Base-by-base conservation (phyloP, 2,329 filamentous ascomycete species). In the Dothideomycetidae sp. region DNA sequence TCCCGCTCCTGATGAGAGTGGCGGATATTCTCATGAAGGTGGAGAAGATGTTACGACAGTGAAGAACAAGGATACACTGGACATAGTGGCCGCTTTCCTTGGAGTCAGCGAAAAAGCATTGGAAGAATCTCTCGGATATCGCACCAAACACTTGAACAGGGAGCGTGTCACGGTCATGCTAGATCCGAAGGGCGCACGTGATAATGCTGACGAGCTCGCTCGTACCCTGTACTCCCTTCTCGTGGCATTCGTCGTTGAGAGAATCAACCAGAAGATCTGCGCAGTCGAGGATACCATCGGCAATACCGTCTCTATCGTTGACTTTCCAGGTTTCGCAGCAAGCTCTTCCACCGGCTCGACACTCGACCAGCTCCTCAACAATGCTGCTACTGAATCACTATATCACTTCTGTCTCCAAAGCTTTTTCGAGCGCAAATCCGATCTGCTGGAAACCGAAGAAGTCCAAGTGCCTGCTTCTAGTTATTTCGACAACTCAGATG, bases 141-240 rank as follows among this genome's bases (percentile, higher is more conserved):
- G 93, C 63, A 96, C 85, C 13, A 94, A 93, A 67, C 94, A 90
- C 48, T 78, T 98, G 40, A 82, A 92, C 53, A 81, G 85, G 45
- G 90, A 98, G 65, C 79, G 90, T 38, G 90, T 98, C n/a, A 98
- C 90, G 0, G 82, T 98, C 46, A 93, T 98, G 86, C 71, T 98
- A 21, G 90, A 98, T 53, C 83, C 88, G 5, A 77, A 75, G 40
- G 90, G 90, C 28, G 90, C 90, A 31, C 78, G 85, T 35, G 78
- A 75, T 28, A 94, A 94, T 49, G 90, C 90, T 11, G 86, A 96
- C 53, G 90, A 96, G 58, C 72, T 98, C 33, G 86, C 90, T 3
- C 73, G 88, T 36, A 94, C 88, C 0, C 65, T 98, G 1, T 98
- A 98, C 62, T 88, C 86, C 4, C 74, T 98, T 5, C 68, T 98